phyloP scores from a whole-genome alignment of 2,329 filamentous ascomycete genomes.

The Calonectria hongkongensis region DNA sequence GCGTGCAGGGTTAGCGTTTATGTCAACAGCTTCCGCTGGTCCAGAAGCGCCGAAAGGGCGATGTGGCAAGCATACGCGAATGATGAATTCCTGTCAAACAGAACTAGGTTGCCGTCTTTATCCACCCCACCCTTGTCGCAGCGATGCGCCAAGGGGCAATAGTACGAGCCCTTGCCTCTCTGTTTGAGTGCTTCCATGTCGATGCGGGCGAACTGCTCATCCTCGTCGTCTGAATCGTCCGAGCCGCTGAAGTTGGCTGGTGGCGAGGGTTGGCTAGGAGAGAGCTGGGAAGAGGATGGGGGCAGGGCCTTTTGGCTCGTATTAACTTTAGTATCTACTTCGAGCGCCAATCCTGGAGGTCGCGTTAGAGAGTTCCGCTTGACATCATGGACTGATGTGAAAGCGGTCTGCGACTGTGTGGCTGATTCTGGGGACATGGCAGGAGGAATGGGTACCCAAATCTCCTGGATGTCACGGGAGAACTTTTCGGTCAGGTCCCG shows the following conservation, averaged over 20 bases:
- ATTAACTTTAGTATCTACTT: conserved; percentile 49
- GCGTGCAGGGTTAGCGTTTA: conserved; percentile 46
- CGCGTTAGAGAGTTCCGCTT: conserved; percentile 46
- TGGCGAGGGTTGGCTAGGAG: conserved; percentile 40
- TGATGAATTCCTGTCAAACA: conserved; percentile 65
- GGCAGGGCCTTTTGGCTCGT: conserved; percentile 51
- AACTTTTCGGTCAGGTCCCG: conserved; percentile 59
- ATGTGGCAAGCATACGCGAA: conserved; percentile 59
- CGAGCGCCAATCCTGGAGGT: conserved; percentile 42
- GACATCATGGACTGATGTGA: conserved; percentile 50
- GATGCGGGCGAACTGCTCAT: conserved; percentile 60
- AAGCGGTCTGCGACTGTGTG: conserved; percentile 45
- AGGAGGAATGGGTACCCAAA: conserved; percentile 53
- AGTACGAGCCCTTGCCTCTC: conserved; percentile 63
- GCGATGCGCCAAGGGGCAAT: conserved; percentile 59
- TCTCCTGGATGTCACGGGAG: conserved; percentile 58
- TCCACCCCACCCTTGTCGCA: conserved; percentile 65
- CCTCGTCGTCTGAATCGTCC: conserved; percentile 58
- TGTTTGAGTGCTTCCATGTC: conserved; percentile 63
- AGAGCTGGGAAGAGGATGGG: conserved; percentile 48
- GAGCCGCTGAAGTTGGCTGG: conserved; percentile 53
- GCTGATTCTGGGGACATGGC: conserved; percentile 41
- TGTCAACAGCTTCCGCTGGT: conserved; percentile 28
- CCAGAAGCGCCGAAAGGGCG: conserved; percentile 29
- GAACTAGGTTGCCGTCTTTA: conserved; percentile 60